Evolutionary conservation across 2,329 filamentous ascomycete species (phyloP).

Genomic region (Colletotrichum gigasporum): DNA sequence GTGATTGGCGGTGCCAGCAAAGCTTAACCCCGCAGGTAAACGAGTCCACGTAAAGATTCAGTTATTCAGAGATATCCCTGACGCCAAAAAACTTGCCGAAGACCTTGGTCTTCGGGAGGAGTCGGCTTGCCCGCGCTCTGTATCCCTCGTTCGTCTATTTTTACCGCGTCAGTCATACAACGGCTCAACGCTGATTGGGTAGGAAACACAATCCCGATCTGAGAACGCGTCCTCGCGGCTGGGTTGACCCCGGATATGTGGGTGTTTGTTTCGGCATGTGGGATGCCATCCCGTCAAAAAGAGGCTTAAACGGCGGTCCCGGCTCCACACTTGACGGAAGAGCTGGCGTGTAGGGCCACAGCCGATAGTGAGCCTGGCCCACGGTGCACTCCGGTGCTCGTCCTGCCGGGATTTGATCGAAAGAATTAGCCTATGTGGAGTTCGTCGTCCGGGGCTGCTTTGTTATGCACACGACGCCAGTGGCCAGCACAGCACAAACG

Average conservation of each 20-base stretch:
- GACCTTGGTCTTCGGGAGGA: background rate
- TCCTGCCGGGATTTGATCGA: background rate
- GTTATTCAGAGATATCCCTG: background rate
- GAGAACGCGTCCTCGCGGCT: background rate
- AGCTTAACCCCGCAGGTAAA: background rate
- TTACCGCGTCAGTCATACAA: conserved; percentile 5
- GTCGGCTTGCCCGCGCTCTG: too few species aligned
- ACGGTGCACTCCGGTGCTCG: background rate
- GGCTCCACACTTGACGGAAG: background rate
- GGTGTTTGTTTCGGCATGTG: conserved; percentile 17
- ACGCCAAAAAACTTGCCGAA: background rate
- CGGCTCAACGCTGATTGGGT: background rate
- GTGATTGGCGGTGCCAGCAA: background rate
- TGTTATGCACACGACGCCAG: conserved; percentile 6
- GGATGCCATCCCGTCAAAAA: conserved; percentile 16
- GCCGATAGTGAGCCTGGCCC: background rate
- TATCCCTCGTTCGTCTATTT: conserved; percentile 5
- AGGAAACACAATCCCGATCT: background rate
- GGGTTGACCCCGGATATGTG: background rate
- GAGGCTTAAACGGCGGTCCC: conserved; percentile 14
- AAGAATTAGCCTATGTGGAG: conserved; percentile 14
- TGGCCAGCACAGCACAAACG: background rate
- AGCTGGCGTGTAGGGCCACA: conserved; percentile 21
- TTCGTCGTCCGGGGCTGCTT: conserved; percentile 2
- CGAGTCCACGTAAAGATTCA: background rate